Evolutionary conservation across 371 early-diverging fungal genomes (phyloP), one percentile per base, ranked within the genome.

Genomic region (Mortierella sp.): DNA sequence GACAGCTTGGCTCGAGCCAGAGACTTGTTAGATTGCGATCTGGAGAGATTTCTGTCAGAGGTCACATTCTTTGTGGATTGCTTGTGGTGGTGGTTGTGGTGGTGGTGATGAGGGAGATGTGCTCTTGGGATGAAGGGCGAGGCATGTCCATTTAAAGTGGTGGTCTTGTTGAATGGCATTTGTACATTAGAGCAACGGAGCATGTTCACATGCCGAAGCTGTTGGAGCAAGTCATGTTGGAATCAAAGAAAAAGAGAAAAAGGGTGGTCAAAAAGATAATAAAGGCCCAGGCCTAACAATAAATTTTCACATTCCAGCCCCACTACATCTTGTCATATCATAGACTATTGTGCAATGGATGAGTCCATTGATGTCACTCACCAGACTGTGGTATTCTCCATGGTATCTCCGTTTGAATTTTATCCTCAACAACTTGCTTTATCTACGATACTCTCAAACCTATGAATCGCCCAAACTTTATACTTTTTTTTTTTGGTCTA

Each of bases 151-250:
- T 43, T 65, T 17, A 65, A 31, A 2, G 53, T 8, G 5, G 56
- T 45, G n/a, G 19, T 29, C 29, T 22, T 65, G 43, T 29, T 56
- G 9, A 29, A 15, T 28, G 65, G 55, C 65, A 56, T 65, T 42
- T 37, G 28, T 64, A n/a, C 35, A 34, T 22, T 5, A 7, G 63
- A 45, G n/a, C 32, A 51, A 51, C 35, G 63, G 37, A 29, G 13
- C 64, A 64, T 64, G 23, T 2, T 26, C 54, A 40, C 64, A 63
- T 63, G 49, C 32, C 64, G 23, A 35, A 19, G 28, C 47, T 61
- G 49, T 40, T 55, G 23, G 23, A 19, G 28, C 47, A 45, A 31
- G 17, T 28, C 47, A 45, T 37, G 47, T 22, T 3, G 19, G 61
- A 22, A 34, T 35, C 3, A 28, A 32, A 15, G 17, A 35, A 58